phyloP scores from a whole-genome alignment of 73 alveolate genomes.

The Effrenium voratum region DNA sequence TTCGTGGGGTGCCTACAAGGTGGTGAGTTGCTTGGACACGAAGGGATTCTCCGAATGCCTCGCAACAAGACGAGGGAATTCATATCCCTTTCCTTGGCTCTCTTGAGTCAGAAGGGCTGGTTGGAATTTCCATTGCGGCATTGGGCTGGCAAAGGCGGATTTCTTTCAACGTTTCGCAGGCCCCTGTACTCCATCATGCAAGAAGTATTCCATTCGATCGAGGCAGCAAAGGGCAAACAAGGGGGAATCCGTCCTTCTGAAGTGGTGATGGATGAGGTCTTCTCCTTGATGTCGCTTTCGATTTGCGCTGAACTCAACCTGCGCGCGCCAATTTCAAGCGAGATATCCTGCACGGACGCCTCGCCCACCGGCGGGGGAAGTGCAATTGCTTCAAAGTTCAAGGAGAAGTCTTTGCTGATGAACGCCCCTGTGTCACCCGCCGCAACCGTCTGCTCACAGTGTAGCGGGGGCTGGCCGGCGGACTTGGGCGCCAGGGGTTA shows the following conservation, averaged over 20 bases:
- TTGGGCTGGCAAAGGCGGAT: constrained; percentile 19
- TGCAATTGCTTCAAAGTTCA: background rate
- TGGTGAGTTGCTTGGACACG: background rate
- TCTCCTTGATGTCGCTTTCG: background rate
- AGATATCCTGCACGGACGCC: constrained; percentile 17
- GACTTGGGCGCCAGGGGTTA: no score
- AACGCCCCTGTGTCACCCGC: no score
- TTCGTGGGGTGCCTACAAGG: background rate
- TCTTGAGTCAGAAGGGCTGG: background rate
- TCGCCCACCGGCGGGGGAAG: constrained; percentile 35
- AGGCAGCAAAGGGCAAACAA: background rate
- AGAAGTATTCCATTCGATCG: background rate
- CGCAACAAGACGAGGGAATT: background rate
- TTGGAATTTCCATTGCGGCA: background rate
- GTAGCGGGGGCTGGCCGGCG: no score
- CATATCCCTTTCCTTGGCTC: background rate
- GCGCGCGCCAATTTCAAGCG: background rate
- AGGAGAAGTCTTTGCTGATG: no score
- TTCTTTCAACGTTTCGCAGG: background rate
- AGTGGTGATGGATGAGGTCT: background rate
- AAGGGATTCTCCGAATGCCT: background rate
- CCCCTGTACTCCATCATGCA: background rate
- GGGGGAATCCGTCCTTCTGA: background rate
- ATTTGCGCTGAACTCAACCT: background rate
- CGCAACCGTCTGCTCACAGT: no score